These are phyloP conservation scores for Xylariomycetidae sp. DNA, from an alignment of 2,329 filamentous ascomycete species.

Conservation along the genomic window DNA sequence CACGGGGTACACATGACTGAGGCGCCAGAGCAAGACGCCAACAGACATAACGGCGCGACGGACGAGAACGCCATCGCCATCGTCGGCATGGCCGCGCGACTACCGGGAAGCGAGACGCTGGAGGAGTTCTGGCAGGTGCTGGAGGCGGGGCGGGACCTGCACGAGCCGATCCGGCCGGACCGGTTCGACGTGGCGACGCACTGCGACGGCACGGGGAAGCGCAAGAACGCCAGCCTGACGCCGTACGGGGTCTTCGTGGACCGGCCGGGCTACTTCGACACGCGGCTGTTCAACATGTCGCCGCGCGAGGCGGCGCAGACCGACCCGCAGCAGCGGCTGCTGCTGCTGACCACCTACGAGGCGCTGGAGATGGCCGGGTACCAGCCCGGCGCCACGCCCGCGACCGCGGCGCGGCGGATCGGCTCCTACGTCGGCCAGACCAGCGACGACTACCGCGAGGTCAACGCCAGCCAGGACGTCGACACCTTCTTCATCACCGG, in stretches of 20 bases:
- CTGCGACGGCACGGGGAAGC: constrained; percentile 7
- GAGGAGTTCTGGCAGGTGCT: constrained; percentile 15
- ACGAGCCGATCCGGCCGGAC: constrained; percentile 6
- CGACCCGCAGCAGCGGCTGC: constrained; percentile 60
- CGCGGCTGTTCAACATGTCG: constrained; percentile 16
- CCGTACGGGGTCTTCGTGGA: constrained; percentile 11
- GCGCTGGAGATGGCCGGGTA: constrained; percentile 56
- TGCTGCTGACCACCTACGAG: constrained; percentile 59
- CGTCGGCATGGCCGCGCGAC: constrained; percentile 12
- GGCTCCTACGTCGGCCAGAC: constrained; percentile 14
- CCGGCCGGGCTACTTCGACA: constrained; percentile 13
- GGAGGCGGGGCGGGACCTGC: constrained; percentile 12
- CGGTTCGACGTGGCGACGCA: constrained; percentile 9
- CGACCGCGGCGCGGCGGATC: constrained; percentile 6
- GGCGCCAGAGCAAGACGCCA: not conserved
- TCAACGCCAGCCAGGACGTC: constrained; percentile 56
- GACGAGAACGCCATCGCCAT: constrained; percentile 9
- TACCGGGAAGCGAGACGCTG: constrained; percentile 8
- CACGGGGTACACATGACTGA: not conserved
- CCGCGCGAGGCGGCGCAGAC: constrained; percentile 30
- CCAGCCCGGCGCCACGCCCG: constrained; percentile 8
- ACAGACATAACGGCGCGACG: not conserved
- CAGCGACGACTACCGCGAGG: constrained; percentile 46
- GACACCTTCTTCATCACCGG: constrained; percentile 32
- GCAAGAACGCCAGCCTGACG: constrained; percentile 8